Evolutionary conservation across 2,329 filamentous ascomycete genomes (phyloP).

Genomic region (Fusarium sp.): DNA sequence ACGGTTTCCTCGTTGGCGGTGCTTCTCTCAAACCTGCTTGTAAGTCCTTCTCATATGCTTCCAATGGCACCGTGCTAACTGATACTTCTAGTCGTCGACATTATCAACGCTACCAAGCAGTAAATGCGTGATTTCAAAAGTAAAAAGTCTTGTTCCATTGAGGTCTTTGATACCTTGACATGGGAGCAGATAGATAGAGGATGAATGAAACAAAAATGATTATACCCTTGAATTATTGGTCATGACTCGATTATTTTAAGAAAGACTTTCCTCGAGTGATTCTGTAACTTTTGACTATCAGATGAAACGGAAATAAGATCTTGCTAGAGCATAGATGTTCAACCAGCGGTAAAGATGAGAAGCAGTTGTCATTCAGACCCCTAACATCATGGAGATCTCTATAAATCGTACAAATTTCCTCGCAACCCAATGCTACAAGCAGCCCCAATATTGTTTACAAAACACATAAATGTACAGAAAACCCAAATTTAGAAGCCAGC

Average conservation of each 20-base stretch:
- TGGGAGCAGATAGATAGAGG: constrained; percentile 31
- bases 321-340: neutral
- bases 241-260: neutral
- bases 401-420: constrained; percentile 40
- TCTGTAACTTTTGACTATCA: neutral
- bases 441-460: constrained; percentile 40
- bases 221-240: constrained; percentile 29
- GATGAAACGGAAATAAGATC: neutral
- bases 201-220: constrained; percentile 38
- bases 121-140: constrained; percentile 45
- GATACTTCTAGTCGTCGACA: constrained; percentile 59
- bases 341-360: neutral
- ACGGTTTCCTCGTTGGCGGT: constrained; percentile 96
- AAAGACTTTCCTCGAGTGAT: neutral
- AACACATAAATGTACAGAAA: constrained; percentile 38
- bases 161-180: constrained; percentile 11
- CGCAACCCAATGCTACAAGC: constrained; percentile 42
- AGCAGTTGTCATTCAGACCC: constrained; percentile 25
- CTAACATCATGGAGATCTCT: constrained; percentile 28
- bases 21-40: constrained; percentile 96
- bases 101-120: constrained; percentile 63
- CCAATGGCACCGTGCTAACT: neutral
- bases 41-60: constrained; percentile 57
- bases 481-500: neutral
- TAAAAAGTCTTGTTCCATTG: constrained; percentile 18